Base-by-base conservation (phyloP, 345 rosid genomes). In the Gossypium raimondii region DNA sequence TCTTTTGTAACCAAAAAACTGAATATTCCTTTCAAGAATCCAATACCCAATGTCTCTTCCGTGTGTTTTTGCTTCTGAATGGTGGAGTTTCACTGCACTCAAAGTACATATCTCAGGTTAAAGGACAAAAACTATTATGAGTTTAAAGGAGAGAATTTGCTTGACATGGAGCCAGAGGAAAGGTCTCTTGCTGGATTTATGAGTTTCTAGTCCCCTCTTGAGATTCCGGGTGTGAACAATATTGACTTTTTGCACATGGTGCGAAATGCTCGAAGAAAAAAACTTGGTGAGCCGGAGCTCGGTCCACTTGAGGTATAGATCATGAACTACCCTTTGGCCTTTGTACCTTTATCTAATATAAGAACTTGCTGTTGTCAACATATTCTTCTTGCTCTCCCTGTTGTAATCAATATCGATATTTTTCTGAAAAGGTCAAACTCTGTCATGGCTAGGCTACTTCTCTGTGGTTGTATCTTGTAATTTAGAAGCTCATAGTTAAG, bases 141-240 rank as follows among this genome's bases (percentile, higher is more conserved):
- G 38, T 95, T 93, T 82, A 92, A 90, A 80, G 97, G 92, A 69
- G 79, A 87, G 79, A 82, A 87, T 81, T 83, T 93, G 67, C 91
- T 95, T 67, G 94, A 90, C 16, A 87, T 90, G 97, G 94, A 88
- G 81, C 98, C 98, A 3, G 98, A 91, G 80, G 97, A 93, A 73
- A 84, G 99, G 82, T 91, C 98, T 61, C 94, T 95, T 73, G 94
- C 98, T 3, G 99, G 98, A 63, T 95, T 95, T 75, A 95, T 93
- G 98, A 93, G 96, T 82, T 93, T 95, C 68, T 97, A 90, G 74
- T 77, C 98, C 8, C 97, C 99, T 1, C 85, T 93, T 72, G 98
- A 88, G 87, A 95, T 95, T 55, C 97, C 94, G 1, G 99, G 98
- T 76, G 99, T 93, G 65, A 93, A 84, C 84, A 93, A 93, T 84